A percentile compares a stretch with the other conserved stretches of the same genome.
Evolutionary conservation across 768 basidiomycete species (phyloP).

Genomic region (Trametes elegans): DNA sequence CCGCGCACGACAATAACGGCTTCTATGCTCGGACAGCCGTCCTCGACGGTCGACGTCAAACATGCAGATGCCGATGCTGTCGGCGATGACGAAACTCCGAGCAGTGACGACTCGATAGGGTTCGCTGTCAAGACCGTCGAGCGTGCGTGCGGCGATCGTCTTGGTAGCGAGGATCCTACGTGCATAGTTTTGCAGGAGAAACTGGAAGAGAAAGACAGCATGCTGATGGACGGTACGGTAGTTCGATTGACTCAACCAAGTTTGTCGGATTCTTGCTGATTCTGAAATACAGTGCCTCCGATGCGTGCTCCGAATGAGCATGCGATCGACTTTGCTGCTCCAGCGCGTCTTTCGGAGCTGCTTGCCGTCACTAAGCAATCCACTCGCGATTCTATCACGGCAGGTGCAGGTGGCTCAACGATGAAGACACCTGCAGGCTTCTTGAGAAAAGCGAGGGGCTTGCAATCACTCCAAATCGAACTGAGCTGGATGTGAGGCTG

Average conservation of each 20-base stretch:
- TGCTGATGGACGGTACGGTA: slow-evolving; percentile 59
- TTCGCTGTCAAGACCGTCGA: slow-evolving; percentile 11
- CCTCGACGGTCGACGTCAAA: slow-evolving; percentile 14
- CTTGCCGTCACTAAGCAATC: slow-evolving; percentile 23
- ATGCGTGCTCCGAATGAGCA: slow-evolving; percentile 54
- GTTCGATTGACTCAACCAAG: not conserved
- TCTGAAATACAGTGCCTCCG: slow-evolving; percentile 46
- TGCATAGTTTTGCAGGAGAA: slow-evolving; percentile 52
- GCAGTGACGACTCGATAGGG: slow-evolving; percentile 14
- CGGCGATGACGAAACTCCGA: slow-evolving; percentile 22
- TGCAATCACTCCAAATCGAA: slow-evolving; percentile 54
- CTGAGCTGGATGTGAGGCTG: slow-evolving; percentile 62
- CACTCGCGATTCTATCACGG: not conserved
- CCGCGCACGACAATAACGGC: slow-evolving; percentile 22
- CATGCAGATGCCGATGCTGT: slow-evolving; percentile 19
- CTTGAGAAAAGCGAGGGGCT: slow-evolving; percentile 56
- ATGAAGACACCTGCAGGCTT: slow-evolving; percentile 24
- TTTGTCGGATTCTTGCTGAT: not conserved
- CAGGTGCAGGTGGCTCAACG: not conserved
- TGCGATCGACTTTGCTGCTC: slow-evolving; percentile 29
- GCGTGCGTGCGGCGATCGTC: slow-evolving; percentile 5
- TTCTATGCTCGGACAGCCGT: slow-evolving; percentile 37
- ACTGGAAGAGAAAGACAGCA: slow-evolving; percentile 47
- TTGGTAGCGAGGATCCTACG: slow-evolving; percentile 12
- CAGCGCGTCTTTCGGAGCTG: not conserved